phyloP scores from a whole-genome alignment of 2,329 filamentous ascomycete genomes.

The Corinectria fuckeliana region DNA sequence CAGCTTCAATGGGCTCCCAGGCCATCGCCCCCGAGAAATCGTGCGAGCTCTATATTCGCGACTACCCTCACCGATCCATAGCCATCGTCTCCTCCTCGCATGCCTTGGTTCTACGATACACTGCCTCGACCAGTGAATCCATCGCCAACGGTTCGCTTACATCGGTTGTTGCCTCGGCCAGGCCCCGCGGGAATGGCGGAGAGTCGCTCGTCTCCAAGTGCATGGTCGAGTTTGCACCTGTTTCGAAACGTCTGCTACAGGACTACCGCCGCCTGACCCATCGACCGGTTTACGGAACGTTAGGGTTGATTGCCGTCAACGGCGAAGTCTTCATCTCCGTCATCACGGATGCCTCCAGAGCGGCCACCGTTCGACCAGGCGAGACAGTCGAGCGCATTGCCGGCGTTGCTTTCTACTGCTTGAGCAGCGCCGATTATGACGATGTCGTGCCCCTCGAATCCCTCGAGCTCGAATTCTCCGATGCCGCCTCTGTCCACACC shows the following conservation, averaged over 20 bases:
- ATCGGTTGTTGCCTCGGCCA: slow-evolving; percentile 56
- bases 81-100: slow-evolving; percentile 82
- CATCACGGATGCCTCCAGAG: slow-evolving; percentile 78
- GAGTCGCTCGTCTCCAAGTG: slow-evolving; percentile 66
- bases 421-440: slow-evolving; percentile 88
- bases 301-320: slow-evolving; percentile 84
- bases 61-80: slow-evolving; percentile 86
- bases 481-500: slow-evolving; percentile 55
- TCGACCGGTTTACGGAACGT: slow-evolving; percentile 80
- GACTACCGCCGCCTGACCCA: slow-evolving; percentile 80
- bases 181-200: slow-evolving; percentile 49
- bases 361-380: slow-evolving; percentile 82
- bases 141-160: slow-evolving; percentile 64
- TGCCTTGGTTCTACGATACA: slow-evolving; percentile 85
- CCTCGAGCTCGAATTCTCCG: slow-evolving; percentile 56
- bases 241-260: slow-evolving; percentile 69
- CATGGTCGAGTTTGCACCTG: slow-evolving; percentile 84
- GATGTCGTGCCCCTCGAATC: slow-evolving; percentile 67
- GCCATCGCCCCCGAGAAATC: slow-evolving; percentile 62
- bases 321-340: slow-evolving; percentile 91
- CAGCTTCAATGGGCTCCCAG: slow-evolving; percentile 53
- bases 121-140: slow-evolving; percentile 65
- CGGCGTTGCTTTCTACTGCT: slow-evolving; percentile 89
- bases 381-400: slow-evolving; percentile 90
- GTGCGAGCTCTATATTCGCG: slow-evolving; percentile 82